Conservation (phyloP, 345 rosid genomes). For the Hibiscus trionum region DNA sequence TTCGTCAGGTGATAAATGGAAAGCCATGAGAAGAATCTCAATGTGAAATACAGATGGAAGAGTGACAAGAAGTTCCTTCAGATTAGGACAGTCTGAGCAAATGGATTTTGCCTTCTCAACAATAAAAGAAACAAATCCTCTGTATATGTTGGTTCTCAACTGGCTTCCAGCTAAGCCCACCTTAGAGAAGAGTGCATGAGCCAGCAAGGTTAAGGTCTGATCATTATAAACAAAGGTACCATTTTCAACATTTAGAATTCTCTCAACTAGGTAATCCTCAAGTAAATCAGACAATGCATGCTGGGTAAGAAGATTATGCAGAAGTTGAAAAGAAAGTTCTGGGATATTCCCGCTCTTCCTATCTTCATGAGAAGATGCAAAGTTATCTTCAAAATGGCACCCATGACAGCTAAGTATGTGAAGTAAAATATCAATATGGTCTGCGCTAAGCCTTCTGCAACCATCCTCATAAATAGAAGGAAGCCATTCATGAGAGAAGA, state of each 20-base stretch:
- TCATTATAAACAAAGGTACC: constrained; percentile 56
- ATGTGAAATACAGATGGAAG: constrained; percentile 86
- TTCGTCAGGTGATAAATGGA: constrained; percentile 69
- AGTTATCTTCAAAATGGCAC: constrained; percentile 35
- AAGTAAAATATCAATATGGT: constrained; percentile 75
- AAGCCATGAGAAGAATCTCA: constrained; percentile 88
- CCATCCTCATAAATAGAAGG: constrained; percentile 61
- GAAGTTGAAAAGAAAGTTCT: constrained; percentile 60
- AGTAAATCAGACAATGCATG: constrained; percentile 56
- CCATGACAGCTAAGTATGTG: constrained; percentile 46
- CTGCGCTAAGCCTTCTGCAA: constrained; percentile 45
- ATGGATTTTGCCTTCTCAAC: constrained; percentile 43
- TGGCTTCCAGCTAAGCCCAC: constrained; percentile 55
- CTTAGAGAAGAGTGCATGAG: constrained; percentile 55
- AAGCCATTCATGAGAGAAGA: constrained; percentile 69
- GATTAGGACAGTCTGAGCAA: constrained; percentile 39
- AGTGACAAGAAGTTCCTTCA: constrained; percentile 52
- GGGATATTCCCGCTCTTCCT: constrained; percentile 40
- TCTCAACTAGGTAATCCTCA: constrained; percentile 67
- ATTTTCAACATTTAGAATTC: constrained; percentile 65
- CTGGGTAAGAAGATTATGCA: constrained; percentile 54
- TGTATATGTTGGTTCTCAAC: constrained; percentile 56
- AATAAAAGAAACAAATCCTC: constrained; percentile 51
- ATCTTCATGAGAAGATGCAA: constrained; percentile 47
- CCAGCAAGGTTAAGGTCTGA: constrained; percentile 67